These are phyloP conservation scores for Torulaspora quercuum DNA, from an alignment of 805 yeast species.

Conservation along the genomic window DNA sequence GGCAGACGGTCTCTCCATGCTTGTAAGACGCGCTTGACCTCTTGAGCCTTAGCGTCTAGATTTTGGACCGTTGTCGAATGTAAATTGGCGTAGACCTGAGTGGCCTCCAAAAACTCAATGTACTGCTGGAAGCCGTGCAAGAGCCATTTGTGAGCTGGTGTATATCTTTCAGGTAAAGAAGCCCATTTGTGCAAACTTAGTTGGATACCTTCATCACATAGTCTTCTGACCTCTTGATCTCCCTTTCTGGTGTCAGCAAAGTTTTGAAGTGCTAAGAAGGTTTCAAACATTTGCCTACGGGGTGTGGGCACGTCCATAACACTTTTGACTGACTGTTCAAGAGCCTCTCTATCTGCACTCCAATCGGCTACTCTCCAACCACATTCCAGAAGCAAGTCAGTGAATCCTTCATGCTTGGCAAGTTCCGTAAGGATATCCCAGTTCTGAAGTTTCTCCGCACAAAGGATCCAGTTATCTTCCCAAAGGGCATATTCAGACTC, in stretches of 20 bases:
- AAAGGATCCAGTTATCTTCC: constrained; percentile 98
- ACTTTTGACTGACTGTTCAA: constrained; percentile 89
- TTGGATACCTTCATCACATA: constrained; percentile 96
- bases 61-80: constrained; percentile 89
- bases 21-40: constrained; percentile 86
- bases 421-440: constrained; percentile 97
- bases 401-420: constrained; percentile 96
- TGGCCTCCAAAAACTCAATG: constrained; percentile 95
- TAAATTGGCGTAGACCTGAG: constrained; percentile 84
- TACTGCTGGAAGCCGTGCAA: constrained; percentile 95
- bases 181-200: constrained; percentile 90
- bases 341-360: constrained; percentile 90
- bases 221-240: constrained; percentile 74
- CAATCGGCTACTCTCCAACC: constrained; percentile 99
- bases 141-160: constrained; percentile 82
- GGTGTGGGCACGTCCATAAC: constrained; percentile 99
- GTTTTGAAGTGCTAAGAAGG: constrained; percentile 88
- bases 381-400: constrained; percentile 92
- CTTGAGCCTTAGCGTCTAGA: constrained; percentile 88
- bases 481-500: constrained; percentile 92
- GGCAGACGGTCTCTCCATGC: constrained; percentile 99
- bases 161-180: constrained; percentile 68
- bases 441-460: constrained; percentile 95
- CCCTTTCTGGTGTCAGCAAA: constrained; percentile 88
- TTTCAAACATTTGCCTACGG: constrained; percentile 90